Evolutionary conservation across 768 basidiomycete genomes (phyloP).

Genomic region (Trametes maxima): DNA sequence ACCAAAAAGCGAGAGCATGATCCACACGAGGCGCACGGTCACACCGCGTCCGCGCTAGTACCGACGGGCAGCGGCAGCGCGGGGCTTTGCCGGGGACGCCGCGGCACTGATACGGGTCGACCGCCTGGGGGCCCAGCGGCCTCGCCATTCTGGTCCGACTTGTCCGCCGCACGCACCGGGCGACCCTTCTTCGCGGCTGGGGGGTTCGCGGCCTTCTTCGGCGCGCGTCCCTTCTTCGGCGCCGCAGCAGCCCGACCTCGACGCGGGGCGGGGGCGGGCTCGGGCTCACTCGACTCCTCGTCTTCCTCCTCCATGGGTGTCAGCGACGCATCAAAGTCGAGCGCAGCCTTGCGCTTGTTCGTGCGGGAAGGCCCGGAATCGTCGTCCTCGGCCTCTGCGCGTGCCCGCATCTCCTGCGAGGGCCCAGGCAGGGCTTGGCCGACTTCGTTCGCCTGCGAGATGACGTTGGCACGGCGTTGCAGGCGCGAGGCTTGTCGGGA

Average conservation of each 20-base stretch:
- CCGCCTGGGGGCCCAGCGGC: not conserved
- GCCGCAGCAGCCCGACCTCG: constrained; percentile 2
- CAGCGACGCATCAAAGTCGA: constrained; percentile 26
- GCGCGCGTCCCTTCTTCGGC: constrained; percentile 3
- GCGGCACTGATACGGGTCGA: constrained; percentile 8
- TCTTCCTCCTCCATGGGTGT: constrained; percentile 28
- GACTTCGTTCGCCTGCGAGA: constrained; percentile 40
- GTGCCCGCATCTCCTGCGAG: constrained; percentile 57
- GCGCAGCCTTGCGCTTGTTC: constrained; percentile 39
- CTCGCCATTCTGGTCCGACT: not conserved
- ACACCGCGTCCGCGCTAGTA: not conserved
- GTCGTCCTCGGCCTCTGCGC: constrained; percentile 30
- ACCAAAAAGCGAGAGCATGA: not conserved
- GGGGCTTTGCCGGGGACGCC: constrained; percentile 10
- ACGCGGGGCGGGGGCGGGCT: not conserved
- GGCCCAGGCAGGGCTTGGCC: constrained; percentile 48
- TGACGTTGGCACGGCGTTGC: constrained; percentile 24
- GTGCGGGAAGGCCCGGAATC: constrained; percentile 29
- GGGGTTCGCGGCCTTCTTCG: constrained; percentile 9
- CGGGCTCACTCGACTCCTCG: constrained; percentile 2
- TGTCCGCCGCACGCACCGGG: not conserved
- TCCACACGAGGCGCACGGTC: not conserved
- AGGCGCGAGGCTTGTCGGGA: constrained; percentile 19
- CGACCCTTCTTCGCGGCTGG: constrained; percentile 3
- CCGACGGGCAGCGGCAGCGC: not conserved